A percentile compares a stretch with the other conserved stretches of the same genome.
Conservation (phyloP, 1,284 basidiomycete species). For the Termitomyces sp. region DNA sequence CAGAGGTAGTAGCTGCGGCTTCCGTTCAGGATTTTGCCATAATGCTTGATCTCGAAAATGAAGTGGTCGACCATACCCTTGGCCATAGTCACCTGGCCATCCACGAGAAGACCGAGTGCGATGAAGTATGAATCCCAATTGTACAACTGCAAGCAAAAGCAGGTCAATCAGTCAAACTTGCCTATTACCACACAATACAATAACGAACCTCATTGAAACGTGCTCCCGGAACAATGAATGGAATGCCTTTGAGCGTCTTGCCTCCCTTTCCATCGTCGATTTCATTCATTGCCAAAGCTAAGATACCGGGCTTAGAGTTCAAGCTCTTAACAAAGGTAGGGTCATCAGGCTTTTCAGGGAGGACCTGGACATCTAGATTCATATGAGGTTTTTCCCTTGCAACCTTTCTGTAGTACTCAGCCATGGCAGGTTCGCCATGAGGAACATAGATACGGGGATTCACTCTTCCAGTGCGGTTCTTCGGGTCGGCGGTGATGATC, state of each 20-base stretch:
- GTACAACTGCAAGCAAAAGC: conserved; percentile 51
- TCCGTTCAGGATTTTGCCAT: conserved; percentile 84
- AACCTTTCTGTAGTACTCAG: conserved; percentile 85
- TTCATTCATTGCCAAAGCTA: conserved; percentile 95
- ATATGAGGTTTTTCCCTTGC: conserved; percentile 85
- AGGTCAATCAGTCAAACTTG: conserved; percentile 1
- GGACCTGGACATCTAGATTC: conserved; percentile 84
- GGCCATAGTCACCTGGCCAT: conserved; percentile 90
- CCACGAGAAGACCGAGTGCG: conserved; percentile 88
- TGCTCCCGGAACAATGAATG: conserved; percentile 96
- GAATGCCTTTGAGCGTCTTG: conserved; percentile 84
- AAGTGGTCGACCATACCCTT: conserved; percentile 98
- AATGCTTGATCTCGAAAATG: conserved; percentile 98
- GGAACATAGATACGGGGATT: conserved; percentile 95
- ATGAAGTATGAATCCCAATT: conserved; percentile 97
- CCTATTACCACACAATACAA: conserved; percentile 11
- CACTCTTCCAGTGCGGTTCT: conserved; percentile 83
- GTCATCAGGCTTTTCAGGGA: conserved; percentile 84
- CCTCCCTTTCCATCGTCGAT: conserved; percentile 75
- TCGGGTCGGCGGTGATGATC: conserved; percentile 95
- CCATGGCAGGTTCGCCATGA: conserved; percentile 88
- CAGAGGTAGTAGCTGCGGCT: conserved; percentile 89
- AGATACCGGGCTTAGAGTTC: conserved; percentile 89
- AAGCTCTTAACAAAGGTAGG: conserved; percentile 88
- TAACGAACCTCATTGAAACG: conserved; percentile 90